A percentile compares a stretch with the other conserved stretches of the same genome.
These are phyloP conservation scores for Aspergillus sp. DNA, from an alignment of 2,329 filamentous ascomycete species.

Conservation along the genomic window DNA sequence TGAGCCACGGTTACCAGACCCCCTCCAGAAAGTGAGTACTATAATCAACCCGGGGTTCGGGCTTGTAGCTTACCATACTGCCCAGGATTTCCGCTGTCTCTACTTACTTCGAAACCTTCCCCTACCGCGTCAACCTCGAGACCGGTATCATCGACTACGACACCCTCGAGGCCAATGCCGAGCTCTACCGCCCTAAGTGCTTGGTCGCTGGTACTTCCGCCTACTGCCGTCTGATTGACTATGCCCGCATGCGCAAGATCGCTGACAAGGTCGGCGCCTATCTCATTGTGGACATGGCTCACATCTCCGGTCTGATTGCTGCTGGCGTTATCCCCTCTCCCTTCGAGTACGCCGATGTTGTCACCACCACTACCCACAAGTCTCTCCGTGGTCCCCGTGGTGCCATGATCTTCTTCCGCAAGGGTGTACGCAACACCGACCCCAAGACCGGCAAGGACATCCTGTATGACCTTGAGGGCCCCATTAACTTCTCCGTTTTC, in stretches of 20 bases:
- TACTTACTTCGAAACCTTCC: slow-evolving; percentile 98
- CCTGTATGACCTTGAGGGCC: slow-evolving; percentile 84
- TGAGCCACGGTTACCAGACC: slow-evolving; percentile 97
- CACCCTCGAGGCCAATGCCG: slow-evolving; percentile 80
- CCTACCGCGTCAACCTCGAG: slow-evolving; percentile 85
- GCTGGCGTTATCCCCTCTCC: slow-evolving; percentile 88
- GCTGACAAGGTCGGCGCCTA: slow-evolving; percentile 91
- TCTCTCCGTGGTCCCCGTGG: slow-evolving; percentile 91
- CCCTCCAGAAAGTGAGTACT: slow-evolving; percentile 73
- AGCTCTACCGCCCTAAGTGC: slow-evolving; percentile 90
- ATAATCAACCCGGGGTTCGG: not conserved
- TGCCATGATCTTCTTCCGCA: slow-evolving; percentile 98
- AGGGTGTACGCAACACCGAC: slow-evolving; percentile 80
- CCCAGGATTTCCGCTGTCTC: slow-evolving; percentile 89
- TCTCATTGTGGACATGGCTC: slow-evolving; percentile 92
- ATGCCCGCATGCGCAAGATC: slow-evolving; percentile 85
- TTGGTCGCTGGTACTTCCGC: slow-evolving; percentile 93
- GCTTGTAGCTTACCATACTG: not conserved
- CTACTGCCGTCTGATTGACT: slow-evolving; percentile 95
- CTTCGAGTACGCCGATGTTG: slow-evolving; percentile 86
- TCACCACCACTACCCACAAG: slow-evolving; percentile 98
- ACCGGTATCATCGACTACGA: slow-evolving; percentile 96
- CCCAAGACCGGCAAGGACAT: slow-evolving; percentile 82
- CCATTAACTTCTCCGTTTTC: slow-evolving; percentile 97
- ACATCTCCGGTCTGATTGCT: slow-evolving; percentile 91